These are phyloP conservation scores for Lunasporangiospora selenospora DNA, from an alignment of 192 early-diverging fungal genomes.

Conservation along the genomic window DNA sequence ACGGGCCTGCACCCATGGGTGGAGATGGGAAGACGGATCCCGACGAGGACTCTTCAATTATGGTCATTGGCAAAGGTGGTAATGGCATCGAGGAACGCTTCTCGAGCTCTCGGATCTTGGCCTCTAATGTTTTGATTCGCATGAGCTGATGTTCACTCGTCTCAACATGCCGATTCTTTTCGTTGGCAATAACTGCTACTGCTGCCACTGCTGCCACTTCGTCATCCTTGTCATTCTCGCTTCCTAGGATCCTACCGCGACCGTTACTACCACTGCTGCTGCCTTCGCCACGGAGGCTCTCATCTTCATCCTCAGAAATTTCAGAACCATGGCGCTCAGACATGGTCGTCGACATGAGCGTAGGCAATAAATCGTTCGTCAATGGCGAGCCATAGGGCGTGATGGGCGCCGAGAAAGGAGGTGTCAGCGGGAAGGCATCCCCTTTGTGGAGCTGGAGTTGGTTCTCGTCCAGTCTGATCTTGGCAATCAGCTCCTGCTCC, in stretches of 20 bases:
- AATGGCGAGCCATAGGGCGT: conserved; percentile 39
- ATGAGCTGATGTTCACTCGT: conserved; percentile 25
- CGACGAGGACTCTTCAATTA: no score
- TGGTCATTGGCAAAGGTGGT: conserved; percentile 2
- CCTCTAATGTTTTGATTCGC: conserved; percentile 37
- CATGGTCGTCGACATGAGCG: conserved; percentile 19
- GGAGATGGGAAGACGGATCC: conserved; percentile 34
- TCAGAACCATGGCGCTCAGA: conserved; percentile 5
- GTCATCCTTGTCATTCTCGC: not conserved
- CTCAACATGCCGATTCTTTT: no score
- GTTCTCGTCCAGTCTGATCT: not conserved
- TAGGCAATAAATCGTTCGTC: conserved; percentile 21
- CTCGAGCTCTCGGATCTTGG: conserved; percentile 42
- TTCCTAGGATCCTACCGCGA: no score
- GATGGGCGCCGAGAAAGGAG: conserved; percentile 25
- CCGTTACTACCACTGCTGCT: conserved; percentile 6
- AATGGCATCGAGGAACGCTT: conserved; percentile 5
- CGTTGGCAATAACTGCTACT: no score
- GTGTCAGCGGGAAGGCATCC: conserved; percentile 9
- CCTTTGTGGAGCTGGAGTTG: conserved; percentile 9
- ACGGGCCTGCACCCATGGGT: conserved; percentile 12
- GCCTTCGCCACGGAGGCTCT: not conserved
- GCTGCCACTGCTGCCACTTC: conserved; percentile 14
- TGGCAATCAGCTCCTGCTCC: conserved; percentile 30
- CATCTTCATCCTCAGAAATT: no score